A percentile compares a stretch with the other conserved stretches of the same genome.
phyloP scores from a whole-genome alignment of 192 early-diverging fungal genomes.

The Coemansia sp. region DNA sequence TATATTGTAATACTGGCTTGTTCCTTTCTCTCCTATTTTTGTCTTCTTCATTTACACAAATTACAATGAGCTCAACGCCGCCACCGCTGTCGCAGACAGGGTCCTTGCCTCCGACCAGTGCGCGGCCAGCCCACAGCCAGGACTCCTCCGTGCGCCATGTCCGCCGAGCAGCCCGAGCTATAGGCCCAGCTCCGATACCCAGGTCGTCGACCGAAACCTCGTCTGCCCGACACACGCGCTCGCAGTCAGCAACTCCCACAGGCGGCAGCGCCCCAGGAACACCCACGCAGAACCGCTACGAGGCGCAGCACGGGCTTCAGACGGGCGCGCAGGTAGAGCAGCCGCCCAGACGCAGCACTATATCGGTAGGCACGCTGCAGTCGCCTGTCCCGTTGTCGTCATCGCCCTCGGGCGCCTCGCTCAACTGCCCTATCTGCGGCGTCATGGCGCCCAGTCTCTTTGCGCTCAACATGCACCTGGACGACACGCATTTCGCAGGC shows the following conservation, averaged over 20 bases:
- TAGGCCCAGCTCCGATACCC: constrained; percentile 12
- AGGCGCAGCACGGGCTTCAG: background rate
- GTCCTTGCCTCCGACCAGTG: too few relatives aligned
- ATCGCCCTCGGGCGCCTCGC: constrained; percentile 6
- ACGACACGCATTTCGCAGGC: constrained; percentile 42
- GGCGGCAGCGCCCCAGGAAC: background rate
- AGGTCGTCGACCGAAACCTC: background rate
- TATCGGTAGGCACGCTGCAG: constrained; percentile 19
- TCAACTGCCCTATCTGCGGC: constrained; percentile 51
- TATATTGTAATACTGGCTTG: background rate
- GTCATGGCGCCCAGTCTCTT: constrained; percentile 45
- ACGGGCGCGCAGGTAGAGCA: background rate
- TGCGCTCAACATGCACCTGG: constrained; percentile 47
- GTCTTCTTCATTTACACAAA: background rate
- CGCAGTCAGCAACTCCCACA: constrained; percentile 4
- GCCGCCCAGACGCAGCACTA: constrained; percentile 19
- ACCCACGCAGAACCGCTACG: constrained; percentile 1
- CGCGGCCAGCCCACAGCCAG: constrained; percentile 1
- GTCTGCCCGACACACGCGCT: background rate
- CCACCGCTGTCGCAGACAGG: constrained; percentile 1
- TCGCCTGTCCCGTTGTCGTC: background rate
- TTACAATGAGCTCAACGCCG: background rate
- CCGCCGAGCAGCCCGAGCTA: constrained; percentile 32
- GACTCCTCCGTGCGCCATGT: constrained; percentile 25
- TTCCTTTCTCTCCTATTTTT: background rate